Base-by-base conservation (phyloP, 2,329 filamentous ascomycete genomes). In the Epichloe sylvatica region DNA sequence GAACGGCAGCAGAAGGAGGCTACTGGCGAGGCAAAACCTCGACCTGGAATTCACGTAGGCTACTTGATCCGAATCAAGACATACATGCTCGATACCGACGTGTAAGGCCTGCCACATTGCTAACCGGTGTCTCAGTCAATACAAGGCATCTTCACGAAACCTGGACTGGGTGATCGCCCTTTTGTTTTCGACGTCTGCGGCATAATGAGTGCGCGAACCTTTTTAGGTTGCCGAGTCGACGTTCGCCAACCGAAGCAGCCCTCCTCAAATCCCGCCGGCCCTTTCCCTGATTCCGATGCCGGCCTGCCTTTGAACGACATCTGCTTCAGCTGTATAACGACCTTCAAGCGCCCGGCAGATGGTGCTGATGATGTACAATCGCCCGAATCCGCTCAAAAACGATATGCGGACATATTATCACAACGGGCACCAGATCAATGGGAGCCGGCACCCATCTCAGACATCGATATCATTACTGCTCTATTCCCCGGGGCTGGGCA, bases 81-180 rank as follows among this genome's bases (percentile, higher is more conserved):
- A n/a, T 8, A n/a, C 39, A 41, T 4, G 15, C 15, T 17, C 37
- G 8, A 38, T 38, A 9, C 37, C n/a, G 37, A 38, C 37, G n/a
- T 38, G 30, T 30, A 9, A 30, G 30, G 30, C 8, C 30, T 30
- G 30, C 9, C 30, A 30, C 8, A 30, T 30, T 30, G 37, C 37
- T 17, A 38, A 17, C 19, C 11, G 11, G 7, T 43, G 25, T 19
- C 7, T 11, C 4, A 78, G 75, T 72, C 74, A 8, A 74, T 80
- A 21, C 73, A 78, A 55, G 76, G 75, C 8, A 75, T 70, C 56
- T 80, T 79, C 57, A 73, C 73, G 2, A 67, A 71, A 21, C 63
- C 66, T 0, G 76, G 73, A 5, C 59, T 65, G 4, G 51, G 58
- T 1, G 71, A 77, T 52, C 69, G 75, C 2, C 76, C 77, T 2